Evolutionary conservation across 176 grass and related monocot genomes (phyloP), one percentile per base, ranked within the genome.

Genomic region (Ananas comosus): DNA sequence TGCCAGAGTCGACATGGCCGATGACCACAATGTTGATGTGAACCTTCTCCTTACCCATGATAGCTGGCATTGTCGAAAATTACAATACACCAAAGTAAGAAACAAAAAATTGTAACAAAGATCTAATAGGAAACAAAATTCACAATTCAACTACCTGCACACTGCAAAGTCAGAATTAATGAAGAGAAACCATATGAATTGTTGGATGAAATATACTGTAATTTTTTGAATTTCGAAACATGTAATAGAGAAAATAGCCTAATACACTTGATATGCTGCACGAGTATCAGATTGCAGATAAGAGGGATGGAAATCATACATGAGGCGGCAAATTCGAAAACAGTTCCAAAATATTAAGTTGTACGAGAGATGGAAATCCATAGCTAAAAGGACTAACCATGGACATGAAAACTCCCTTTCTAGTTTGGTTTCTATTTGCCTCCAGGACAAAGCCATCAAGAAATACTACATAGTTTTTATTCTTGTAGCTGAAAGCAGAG

Each of bases 21-120:
- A 92, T 92, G 76, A 92, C 85, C 66, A 92, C 89, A 10, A 92
- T 84, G 75, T 22, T 91, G 51, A 91, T 91, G 75, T 91, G 88
- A 50, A 73, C 28, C 85, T 91, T 91, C 83, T 93, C 90, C 71
- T 93, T 93, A 72, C 90, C 90, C 90, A 88, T 93, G 73, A 51
- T 27, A 27, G 25, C 25, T 27, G 25, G 25, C 25, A 27, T 27
- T 27, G 25, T 27, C 25, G 1, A 27, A 27, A 27, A 27, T 27
- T 27, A 27, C 2, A 1, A 27, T 27, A 27, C 25, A 27, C 25
- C 25, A 2, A 27, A 27, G 25, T 27, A 27, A 27, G 25, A 27
- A 27, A 27, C 25, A 27, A 27, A 27, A 27, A 27, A 27, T 27
- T 27, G 25, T 27, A 27, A 27, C 25, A 27, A 27, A 27, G 25